Conservation (phyloP, 148 eudicot species). For the Suaeda aralocaspica region DNA sequence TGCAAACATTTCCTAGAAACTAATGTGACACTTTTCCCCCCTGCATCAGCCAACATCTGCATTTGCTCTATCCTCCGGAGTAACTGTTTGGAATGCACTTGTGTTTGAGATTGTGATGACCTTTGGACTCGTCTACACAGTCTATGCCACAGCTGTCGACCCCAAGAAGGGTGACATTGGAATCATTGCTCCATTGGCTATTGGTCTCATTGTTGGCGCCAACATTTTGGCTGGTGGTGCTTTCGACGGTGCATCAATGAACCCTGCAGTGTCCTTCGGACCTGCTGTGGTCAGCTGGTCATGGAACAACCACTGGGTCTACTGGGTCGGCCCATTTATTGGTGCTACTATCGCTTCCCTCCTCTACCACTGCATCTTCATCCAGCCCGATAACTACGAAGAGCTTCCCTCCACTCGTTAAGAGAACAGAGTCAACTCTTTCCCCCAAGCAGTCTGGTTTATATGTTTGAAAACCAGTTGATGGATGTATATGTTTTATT, state of each 20-base stretch:
- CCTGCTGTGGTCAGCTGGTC: slow-evolving; percentile 91
- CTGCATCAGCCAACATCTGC: slow-evolving; percentile 68
- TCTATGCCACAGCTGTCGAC: slow-evolving; percentile 77
- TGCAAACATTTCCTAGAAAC: background rate
- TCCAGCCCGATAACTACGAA: slow-evolving; percentile 40
- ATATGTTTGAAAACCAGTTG: slow-evolving; percentile 13
- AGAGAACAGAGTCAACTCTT: background rate
- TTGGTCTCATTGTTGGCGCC: slow-evolving; percentile 79
- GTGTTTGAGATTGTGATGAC: slow-evolving; percentile 88
- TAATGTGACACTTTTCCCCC: background rate
- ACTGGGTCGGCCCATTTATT: slow-evolving; percentile 74
- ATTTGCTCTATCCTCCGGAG: slow-evolving; percentile 66
- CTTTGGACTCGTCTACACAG: slow-evolving; percentile 80
- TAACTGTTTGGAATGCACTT: slow-evolving; percentile 64
- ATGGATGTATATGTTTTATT: slow-evolving; percentile 15
- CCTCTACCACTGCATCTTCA: slow-evolving; percentile 60
- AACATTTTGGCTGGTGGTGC: slow-evolving; percentile 89
- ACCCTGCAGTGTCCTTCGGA: slow-evolving; percentile 87
- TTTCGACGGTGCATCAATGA: slow-evolving; percentile 88
- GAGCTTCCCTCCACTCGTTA: slow-evolving; percentile 47
- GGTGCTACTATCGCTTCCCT: slow-evolving; percentile 64
- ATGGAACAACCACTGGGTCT: slow-evolving; percentile 84
- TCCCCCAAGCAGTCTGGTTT: background rate
- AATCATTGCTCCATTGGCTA: slow-evolving; percentile 75
- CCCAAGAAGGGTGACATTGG: slow-evolving; percentile 79